Evolutionary conservation across 805 yeast species (phyloP), one percentile per base, ranked within the genome.

Genomic region (Suhomyces pyralidae): DNA sequence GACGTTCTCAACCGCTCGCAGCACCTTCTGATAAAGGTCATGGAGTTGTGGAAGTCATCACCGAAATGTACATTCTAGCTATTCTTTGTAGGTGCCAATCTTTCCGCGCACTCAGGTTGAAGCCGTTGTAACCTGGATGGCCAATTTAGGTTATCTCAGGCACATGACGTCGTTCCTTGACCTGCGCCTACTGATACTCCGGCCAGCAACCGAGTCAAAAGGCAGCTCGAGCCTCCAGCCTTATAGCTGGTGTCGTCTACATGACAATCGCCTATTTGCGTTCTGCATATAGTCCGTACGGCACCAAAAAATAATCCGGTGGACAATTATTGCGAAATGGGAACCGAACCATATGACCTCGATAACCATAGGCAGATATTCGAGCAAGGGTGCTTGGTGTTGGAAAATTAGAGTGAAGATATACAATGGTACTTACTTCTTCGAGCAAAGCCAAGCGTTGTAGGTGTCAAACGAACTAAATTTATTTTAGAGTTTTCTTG

Each of bases 291-390:
- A 42, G 22, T 25, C n/a, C 46, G 46, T 44, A 44, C 46, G 46
- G 46, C 46, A 44, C 46, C 46, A 44, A 44, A 44, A 44, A 44
- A 44, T 26, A 44, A 19, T 42, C 30, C 7, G 17, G 30, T 14
- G 17, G 20, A n/a, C 24, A 9, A 15, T 19, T 5, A 38, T 38
- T 19, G 24, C 42, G 42, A 38, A 17, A 15, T 9, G 20, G 42
- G 42, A 5, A 24, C 24, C 24, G 42, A 38, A 17, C 24, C n/a
- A 38, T 3, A 10, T 7, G 7, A 19, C 3, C 15, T 9, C n/a
- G 24, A 38, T 24, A 38, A 38, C 17, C 22, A 24, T 38, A 6
- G 42, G 24, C 17, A 28, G n/a, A 28, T 28, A 5, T n/a, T 28
- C 12, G 32, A 5, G 7, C 32, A 10, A 28, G 40, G n/a, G 12